These are phyloP conservation scores for Acacia concinna DNA, from an alignment of 331 rosid genomes.

Conservation along the genomic window DNA sequence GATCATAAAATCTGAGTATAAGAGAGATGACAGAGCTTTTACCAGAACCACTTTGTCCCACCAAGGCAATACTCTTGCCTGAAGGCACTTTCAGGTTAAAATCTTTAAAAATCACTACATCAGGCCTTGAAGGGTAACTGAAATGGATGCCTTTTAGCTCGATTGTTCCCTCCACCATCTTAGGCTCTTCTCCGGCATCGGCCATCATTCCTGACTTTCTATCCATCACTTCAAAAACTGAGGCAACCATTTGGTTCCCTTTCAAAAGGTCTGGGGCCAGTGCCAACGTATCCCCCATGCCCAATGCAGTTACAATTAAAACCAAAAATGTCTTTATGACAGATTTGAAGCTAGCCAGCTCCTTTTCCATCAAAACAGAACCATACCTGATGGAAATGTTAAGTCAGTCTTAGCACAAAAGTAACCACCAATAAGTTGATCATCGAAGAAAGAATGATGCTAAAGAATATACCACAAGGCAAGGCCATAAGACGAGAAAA, in stretches of 20 bases:
- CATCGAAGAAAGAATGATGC: slow-evolving; percentile 21
- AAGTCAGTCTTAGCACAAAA: slow-evolving; percentile 18
- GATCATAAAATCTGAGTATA: slow-evolving; percentile 89
- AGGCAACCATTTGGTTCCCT: slow-evolving; percentile 95
- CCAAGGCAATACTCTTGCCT: slow-evolving; percentile 81
- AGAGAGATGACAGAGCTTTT: slow-evolving; percentile 94
- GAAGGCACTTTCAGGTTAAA: slow-evolving; percentile 72
- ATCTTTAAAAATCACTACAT: slow-evolving; percentile 76
- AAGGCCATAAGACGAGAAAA: slow-evolving; percentile 90
- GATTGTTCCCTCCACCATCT: slow-evolving; percentile 77
- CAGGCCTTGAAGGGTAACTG: slow-evolving; percentile 91
- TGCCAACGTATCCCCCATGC: slow-evolving; percentile 93
- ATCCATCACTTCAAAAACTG: slow-evolving; percentile 82
- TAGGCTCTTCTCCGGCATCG: slow-evolving; percentile 72
- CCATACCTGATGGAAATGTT: slow-evolving; percentile 71
- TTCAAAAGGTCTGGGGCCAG: slow-evolving; percentile 90
- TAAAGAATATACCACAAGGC: slow-evolving; percentile 78
- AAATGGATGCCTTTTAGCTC: slow-evolving; percentile 76
- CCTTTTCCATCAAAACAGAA: slow-evolving; percentile 85
- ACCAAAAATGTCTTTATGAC: slow-evolving; percentile 95
- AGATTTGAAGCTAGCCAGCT: slow-evolving; percentile 84
- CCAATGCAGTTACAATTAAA: slow-evolving; percentile 83
- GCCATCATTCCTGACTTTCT: slow-evolving; percentile 62
- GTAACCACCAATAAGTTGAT: slow-evolving; percentile 2
- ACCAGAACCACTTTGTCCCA: slow-evolving; percentile 99